Evolutionary conservation across 148 eudicot species (phyloP), one percentile per base, ranked within the genome.

Genomic region (Fagopyrum esculentum): DNA sequence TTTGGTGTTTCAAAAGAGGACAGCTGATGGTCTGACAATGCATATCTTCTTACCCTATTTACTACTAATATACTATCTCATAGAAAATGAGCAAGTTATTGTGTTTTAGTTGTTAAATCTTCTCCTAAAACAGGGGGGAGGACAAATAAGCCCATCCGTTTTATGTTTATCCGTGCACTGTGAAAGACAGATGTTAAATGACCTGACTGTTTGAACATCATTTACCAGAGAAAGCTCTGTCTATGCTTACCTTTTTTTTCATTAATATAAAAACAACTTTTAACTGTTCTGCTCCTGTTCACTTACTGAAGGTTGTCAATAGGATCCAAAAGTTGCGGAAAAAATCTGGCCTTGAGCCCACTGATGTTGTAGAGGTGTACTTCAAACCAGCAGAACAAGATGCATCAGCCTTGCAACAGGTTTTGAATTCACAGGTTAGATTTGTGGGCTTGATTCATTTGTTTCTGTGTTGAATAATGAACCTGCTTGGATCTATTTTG

Each of bases 251-350:
- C 43, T 35, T 6, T 64, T 35, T 64, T 12, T 64, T 26, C 5
- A 3, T 35, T 30, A 16, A 64, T 3, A 64, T 64, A 64, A 64
- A 64, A 35, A 45, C 45, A 9, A 10, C 6, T 11, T 5, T 64
- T 35, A 8, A 60, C 29, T 60, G 66, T 6, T 64, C 70, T 64
- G 40, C 26, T 12, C n/a, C 1, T 40, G 13, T n/a, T 64, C 45
- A 30, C 35, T 9, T 40, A 15, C 19, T 26, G 15, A 72, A 91
- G 97, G 81, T 94, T 78, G 97, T 94, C 73, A 94, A 94, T 74
- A 86, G 98, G n/a, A 82, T 94, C 83, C 98, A 94, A 81, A 94
- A 94, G 80, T 82, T 94, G 79, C 74, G 98, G 70, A 94, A 94
- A 82, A 94, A 92, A 79, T 85, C 91, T 72, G 86, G 86, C 69